phyloP scores from a whole-genome alignment of 164 flowering plant species.

The Vitis riparia region DNA sequence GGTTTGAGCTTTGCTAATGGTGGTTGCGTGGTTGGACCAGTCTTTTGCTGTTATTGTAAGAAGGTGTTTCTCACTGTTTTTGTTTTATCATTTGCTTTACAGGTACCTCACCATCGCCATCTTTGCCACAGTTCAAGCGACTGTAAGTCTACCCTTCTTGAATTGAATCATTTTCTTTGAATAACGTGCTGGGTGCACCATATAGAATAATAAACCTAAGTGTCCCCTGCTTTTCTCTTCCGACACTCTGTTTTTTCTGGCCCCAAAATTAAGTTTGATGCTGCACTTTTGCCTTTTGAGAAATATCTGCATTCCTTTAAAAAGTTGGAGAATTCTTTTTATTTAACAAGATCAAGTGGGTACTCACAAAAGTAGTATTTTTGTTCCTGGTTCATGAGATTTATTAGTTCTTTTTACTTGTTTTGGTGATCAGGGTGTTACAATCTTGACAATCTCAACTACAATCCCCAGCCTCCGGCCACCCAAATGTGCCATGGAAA shows the following conservation, averaged over 20 bases:
- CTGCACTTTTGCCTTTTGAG: no score
- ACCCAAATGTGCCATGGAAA: conserved; percentile 50
- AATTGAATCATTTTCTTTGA: not conserved
- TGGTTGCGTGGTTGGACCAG: no score
- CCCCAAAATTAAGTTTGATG: no score
- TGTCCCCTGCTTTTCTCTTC: no score
- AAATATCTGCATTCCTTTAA: no score
- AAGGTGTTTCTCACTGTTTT: not conserved
- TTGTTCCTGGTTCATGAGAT: not conserved
- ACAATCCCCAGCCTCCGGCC: conserved; percentile 73
- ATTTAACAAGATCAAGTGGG: no score
- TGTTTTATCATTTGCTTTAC: conserved; percentile 6
- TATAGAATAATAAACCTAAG: no score
- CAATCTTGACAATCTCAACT: conserved; percentile 79
- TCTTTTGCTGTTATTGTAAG: not conserved
- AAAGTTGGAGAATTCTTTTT: no score
- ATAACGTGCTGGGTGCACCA: not conserved
- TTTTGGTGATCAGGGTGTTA: conserved; percentile 61
- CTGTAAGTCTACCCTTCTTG: conserved; percentile 32
- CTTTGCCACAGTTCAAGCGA: conserved; percentile 80
- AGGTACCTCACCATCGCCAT: conserved; percentile 87
- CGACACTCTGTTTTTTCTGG: no score
- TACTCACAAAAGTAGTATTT: no score
- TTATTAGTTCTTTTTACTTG: not conserved
- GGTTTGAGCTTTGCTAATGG: conserved; percentile 24